phyloP scores from a whole-genome alignment of 2,329 filamentous ascomycete species.

The Alternaria gaisen region DNA sequence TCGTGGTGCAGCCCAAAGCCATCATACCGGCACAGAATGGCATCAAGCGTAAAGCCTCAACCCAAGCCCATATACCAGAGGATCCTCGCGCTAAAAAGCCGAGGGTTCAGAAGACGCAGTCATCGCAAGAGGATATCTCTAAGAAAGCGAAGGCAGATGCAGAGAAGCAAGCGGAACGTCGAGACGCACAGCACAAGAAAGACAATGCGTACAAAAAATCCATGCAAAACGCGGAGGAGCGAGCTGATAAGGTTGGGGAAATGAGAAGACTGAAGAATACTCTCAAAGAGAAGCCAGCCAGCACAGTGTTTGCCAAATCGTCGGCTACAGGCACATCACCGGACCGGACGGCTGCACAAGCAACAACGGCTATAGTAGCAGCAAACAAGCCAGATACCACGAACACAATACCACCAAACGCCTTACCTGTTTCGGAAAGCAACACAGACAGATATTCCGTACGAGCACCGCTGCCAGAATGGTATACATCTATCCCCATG shows the following conservation, averaged over 20 bases:
- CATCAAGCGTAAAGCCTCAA: conserved; percentile 2
- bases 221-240: not conserved
- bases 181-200: not conserved
- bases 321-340: conserved; percentile 5
- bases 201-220: not conserved
- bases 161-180: not conserved
- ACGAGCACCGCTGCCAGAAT: conserved; percentile 10
- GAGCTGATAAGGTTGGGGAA: not conserved
- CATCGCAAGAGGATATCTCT: not conserved
- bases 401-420: not conserved
- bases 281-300: not conserved
- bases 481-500: conserved; percentile 24
- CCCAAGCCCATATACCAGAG: not conserved
- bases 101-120: not conserved
- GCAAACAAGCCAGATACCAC: not conserved
- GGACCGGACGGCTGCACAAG: not conserved
- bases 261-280: not conserved
- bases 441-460: conserved; percentile 3
- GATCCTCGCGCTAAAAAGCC: conserved; percentile 1
- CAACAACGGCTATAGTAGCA: not conserved
- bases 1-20: not conserved
- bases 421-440: not conserved
- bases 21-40: not conserved
- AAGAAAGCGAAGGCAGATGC: not conserved
- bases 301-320: conserved; percentile 8